Percentiles rank a stretch among this genome's conserved stretches.
phyloP scores from a whole-genome alignment of 1,284 basidiomycete species.

The Cryptococcus amylolentus region DNA sequence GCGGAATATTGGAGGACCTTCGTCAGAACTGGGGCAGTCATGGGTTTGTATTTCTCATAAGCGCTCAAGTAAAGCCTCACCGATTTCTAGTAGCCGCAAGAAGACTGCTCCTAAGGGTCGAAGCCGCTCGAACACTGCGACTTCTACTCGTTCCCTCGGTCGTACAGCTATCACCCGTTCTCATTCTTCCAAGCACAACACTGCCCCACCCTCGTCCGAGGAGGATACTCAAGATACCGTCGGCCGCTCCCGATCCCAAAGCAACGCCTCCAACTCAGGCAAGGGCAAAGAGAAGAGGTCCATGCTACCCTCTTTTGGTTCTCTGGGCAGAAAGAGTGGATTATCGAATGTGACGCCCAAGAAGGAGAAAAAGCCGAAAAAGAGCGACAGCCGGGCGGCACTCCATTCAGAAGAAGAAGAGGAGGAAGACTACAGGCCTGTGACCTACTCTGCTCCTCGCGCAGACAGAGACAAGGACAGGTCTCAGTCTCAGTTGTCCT shows the following conservation, averaged over 20 bases:
- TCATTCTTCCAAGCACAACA: slow-evolving; percentile 9
- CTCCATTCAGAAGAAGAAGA: slow-evolving; percentile 43
- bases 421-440: slow-evolving; percentile 31
- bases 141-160: slow-evolving; percentile 16
- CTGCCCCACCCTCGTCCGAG: slow-evolving; percentile 24
- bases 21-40: slow-evolving; percentile 57
- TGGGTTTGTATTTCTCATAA: neutral
- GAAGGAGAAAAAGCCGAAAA: slow-evolving; percentile 57
- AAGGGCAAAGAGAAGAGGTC: slow-evolving; percentile 31
- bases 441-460: slow-evolving; percentile 2
- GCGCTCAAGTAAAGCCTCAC: neutral
- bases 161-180: slow-evolving; percentile 18
- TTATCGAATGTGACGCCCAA: slow-evolving; percentile 19
- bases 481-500: slow-evolving; percentile 19
- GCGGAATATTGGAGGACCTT: slow-evolving; percentile 65
- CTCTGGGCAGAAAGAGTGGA: slow-evolving; percentile 39
- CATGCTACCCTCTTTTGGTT: slow-evolving; percentile 41
- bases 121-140: slow-evolving; percentile 14
- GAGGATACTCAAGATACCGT: slow-evolving; percentile 25
- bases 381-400: slow-evolving; percentile 53
- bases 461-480: neutral
- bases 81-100: neutral
- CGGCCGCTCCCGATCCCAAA: slow-evolving; percentile 42
- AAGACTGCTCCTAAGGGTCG: slow-evolving; percentile 14
- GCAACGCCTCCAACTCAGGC: slow-evolving; percentile 33